Percentiles rank a stretch among this genome's conserved stretches.
Evolutionary conservation across 1,139 yeast species (phyloP).

Genomic region (Pichia sp.): DNA sequence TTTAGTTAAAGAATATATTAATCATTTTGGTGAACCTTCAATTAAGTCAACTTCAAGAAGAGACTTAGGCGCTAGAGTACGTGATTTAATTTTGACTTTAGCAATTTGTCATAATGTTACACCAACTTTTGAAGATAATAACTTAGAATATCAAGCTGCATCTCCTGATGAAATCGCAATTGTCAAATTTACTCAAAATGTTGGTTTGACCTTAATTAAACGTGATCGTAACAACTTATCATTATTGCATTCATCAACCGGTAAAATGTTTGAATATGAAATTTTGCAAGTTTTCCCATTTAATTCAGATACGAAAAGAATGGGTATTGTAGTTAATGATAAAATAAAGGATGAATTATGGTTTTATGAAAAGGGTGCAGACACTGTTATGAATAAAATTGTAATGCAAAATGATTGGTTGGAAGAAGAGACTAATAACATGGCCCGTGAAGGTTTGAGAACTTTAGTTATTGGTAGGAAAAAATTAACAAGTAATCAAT

Average conservation of each 20-base stretch:
- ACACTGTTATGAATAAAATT: slow-evolving; percentile 83
- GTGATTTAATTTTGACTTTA: slow-evolving; percentile 73
- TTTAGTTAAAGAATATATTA: slow-evolving; percentile 68
- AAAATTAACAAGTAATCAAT: slow-evolving; percentile 47
- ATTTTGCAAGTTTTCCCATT: slow-evolving; percentile 86
- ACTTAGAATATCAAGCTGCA: slow-evolving; percentile 85
- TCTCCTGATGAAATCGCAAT: slow-evolving; percentile 98
- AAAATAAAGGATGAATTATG: slow-evolving; percentile 58
- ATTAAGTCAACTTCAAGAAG: slow-evolving; percentile 36
- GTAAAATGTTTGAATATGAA: slow-evolving; percentile 50
- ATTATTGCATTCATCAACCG: slow-evolving; percentile 56
- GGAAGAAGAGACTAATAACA: slow-evolving; percentile 93
- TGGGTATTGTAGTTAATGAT: slow-evolving; percentile 84
- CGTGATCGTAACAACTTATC: slow-evolving; percentile 78
- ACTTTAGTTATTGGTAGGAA: slow-evolving; percentile 90
- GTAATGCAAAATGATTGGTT: slow-evolving; percentile 90
- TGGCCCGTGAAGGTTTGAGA: slow-evolving; percentile 97
- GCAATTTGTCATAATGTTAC: slow-evolving; percentile 97
- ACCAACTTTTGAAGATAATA: slow-evolving; percentile 66
- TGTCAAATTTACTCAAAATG: slow-evolving; percentile 81
- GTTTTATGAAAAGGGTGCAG: slow-evolving; percentile 95
- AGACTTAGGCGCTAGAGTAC: slow-evolving; percentile 68
- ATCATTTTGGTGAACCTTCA: slow-evolving; percentile 26
- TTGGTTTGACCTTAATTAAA: slow-evolving; percentile 71
- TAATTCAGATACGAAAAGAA: slow-evolving; percentile 89